Evolutionary conservation across 2,329 filamentous ascomycete genomes (phyloP).

Genomic region (Ascochyta clinopodiicola): DNA sequence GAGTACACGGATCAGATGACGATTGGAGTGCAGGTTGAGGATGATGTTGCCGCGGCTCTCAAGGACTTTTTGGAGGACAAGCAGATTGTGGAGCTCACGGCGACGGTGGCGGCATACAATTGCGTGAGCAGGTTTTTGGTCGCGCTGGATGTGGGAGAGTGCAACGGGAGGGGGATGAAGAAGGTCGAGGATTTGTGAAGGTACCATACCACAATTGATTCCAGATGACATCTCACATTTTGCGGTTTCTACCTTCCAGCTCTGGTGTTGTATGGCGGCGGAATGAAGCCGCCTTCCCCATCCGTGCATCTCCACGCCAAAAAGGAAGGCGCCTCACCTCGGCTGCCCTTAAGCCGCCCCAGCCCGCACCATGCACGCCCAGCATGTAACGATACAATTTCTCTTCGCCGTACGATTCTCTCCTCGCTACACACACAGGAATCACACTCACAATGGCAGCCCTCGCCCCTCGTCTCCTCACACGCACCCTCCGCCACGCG

Average conservation of each 20-base stretch:
- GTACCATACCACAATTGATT: too few species aligned
- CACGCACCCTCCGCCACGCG: constrained; percentile 49
- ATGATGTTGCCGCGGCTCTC: constrained; percentile 69
- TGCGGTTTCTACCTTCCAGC: neutral
- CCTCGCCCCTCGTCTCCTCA: constrained; percentile 43
- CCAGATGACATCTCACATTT: neutral
- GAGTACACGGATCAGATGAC: constrained; percentile 87
- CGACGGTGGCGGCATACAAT: constrained; percentile 81
- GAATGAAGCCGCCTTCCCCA: constrained; percentile 29
- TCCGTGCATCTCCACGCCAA: constrained; percentile 24
- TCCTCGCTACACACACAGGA: constrained; percentile 11
- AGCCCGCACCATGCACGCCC: constrained; percentile 23
- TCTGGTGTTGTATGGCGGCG: constrained; percentile 5
- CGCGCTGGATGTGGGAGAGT: constrained; percentile 70
- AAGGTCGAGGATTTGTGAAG: constrained; percentile 35
- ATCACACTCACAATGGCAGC: constrained; percentile 42
- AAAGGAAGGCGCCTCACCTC: constrained; percentile 24
- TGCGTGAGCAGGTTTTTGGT: constrained; percentile 85
- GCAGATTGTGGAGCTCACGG: constrained; percentile 81
- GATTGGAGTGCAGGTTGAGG: constrained; percentile 70
- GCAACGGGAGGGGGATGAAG: constrained; percentile 45
- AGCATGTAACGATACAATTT: constrained; percentile 14
- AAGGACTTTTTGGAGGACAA: constrained; percentile 68
- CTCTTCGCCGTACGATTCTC: neutral
- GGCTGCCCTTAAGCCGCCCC: constrained; percentile 32